A percentile compares a stretch with the other conserved stretches of the same genome.
Evolutionary conservation across 73 alveolate species (phyloP).

Genomic region (Tetrahymena elliotti): DNA sequence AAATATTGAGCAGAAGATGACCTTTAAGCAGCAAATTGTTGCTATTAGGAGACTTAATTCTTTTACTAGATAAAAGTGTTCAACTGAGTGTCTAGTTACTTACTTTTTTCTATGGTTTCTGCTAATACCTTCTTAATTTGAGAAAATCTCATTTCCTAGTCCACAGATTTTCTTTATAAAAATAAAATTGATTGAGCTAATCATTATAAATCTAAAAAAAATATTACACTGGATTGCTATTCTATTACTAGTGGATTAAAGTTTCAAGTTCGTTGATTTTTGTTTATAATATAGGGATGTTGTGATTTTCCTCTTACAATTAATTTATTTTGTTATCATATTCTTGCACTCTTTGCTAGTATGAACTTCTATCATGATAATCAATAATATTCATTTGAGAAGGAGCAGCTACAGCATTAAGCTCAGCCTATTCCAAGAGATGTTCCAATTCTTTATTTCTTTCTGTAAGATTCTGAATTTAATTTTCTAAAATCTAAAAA

Average conservation of each 20-base stretch:
- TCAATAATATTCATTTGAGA: neutral
- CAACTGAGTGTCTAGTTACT: neutral
- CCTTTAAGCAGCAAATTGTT: neutral
- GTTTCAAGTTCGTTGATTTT: neutral
- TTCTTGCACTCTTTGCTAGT: neutral
- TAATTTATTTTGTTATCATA: neutral
- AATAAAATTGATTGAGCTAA: neutral
- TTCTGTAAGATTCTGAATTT: neutral
- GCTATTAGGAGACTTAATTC: neutral
- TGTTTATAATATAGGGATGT: neutral
- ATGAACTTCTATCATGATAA: neutral
- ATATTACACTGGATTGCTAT: neutral
- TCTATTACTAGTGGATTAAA: neutral
- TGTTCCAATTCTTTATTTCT: neutral
- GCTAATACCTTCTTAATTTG: neutral
- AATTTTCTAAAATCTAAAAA: neutral
- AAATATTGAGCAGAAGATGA: neutral
- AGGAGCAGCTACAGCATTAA: neutral
- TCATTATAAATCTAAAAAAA: neutral
- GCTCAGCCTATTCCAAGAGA: neutral
- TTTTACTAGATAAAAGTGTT: neutral
- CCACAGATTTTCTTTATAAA: neutral
- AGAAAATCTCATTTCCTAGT: neutral
- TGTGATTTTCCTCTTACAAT: neutral
- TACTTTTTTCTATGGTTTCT: neutral